A percentile compares a stretch with the other conserved stretches of the same genome.
Conservation (phyloP, 1,284 basidiomycete species). For the Coniferiporia weirii region DNA sequence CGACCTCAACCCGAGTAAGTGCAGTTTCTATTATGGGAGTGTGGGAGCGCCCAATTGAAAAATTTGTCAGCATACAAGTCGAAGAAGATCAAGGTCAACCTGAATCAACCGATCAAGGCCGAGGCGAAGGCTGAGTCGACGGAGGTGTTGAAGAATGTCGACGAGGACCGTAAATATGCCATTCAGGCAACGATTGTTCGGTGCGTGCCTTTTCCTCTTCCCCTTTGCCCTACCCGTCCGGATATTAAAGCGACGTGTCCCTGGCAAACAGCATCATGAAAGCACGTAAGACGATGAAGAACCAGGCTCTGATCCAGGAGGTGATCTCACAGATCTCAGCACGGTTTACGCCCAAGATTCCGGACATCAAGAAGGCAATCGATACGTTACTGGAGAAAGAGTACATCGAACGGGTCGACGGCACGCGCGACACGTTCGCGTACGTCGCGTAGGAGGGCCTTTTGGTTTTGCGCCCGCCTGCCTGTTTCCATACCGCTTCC, state of each 20-base stretch:
- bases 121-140: constrained; percentile 90
- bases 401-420: constrained; percentile 91
- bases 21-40: neutral
- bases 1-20: constrained; percentile 88
- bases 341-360: constrained; percentile 85
- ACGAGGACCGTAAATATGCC: constrained; percentile 96
- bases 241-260: neutral
- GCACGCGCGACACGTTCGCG: constrained; percentile 72
- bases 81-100: constrained; percentile 93
- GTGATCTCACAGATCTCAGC: constrained; percentile 89
- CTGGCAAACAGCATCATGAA: constrained; percentile 80
- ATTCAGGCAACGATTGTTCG: constrained; percentile 98
- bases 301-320: constrained; percentile 90
- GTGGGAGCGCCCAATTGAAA: constrained; percentile 8
- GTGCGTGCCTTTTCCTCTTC: constrained; percentile 37
- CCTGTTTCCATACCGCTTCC: neutral
- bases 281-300: constrained; percentile 96
- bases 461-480: neutral
- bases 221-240: neutral
- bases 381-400: constrained; percentile 96
- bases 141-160: constrained; percentile 92
- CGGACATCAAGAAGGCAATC: constrained; percentile 96
- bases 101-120: constrained; percentile 92
- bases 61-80: constrained; percentile 78
- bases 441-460: constrained; percentile 54